Evolutionary conservation across 2,329 filamentous ascomycete species (phyloP).

Genomic region (Aspergillus sp.): DNA sequence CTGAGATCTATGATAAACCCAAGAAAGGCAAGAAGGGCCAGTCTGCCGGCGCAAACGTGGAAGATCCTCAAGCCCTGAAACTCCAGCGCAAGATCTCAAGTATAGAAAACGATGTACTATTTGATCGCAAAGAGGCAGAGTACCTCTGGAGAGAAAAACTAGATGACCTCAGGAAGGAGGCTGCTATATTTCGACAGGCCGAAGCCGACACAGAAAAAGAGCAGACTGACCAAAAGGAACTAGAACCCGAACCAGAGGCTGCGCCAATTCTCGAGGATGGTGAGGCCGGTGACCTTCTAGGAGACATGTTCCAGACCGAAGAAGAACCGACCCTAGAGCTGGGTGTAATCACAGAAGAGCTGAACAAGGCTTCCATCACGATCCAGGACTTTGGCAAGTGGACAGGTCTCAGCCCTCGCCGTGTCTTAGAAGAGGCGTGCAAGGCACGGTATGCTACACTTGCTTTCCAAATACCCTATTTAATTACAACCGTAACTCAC

Average conservation of each 20-base stretch:
- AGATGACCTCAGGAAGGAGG: conserved; percentile 62
- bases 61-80: conserved; percentile 57
- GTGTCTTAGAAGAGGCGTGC: conserved; percentile 83
- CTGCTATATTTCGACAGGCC: conserved; percentile 35
- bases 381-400: conserved; percentile 84
- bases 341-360: conserved; percentile 39
- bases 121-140: conserved; percentile 67
- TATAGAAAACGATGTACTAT: conserved; percentile 76
- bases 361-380: conserved; percentile 43
- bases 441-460: conserved; percentile 61
- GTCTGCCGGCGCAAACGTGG: conserved; percentile 16
- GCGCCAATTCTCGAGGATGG: conserved; percentile 29
- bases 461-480: neutral
- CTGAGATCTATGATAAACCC: conserved; percentile 48
- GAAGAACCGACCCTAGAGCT: conserved; percentile 42
- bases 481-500: neutral
- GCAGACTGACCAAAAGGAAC: conserved; percentile 16
- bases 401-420: conserved; percentile 71
- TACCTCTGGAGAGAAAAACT: conserved; percentile 63
- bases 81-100: conserved; percentile 71
- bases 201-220: conserved; percentile 59
- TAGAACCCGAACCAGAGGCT: conserved; percentile 21
- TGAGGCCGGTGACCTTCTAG: conserved; percentile 47
- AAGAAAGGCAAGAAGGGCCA: conserved; percentile 45
- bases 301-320: conserved; percentile 56